These are phyloP conservation scores for Cymodocea nodosa DNA, from an alignment of 116 monocot species.

Conservation along the genomic window DNA sequence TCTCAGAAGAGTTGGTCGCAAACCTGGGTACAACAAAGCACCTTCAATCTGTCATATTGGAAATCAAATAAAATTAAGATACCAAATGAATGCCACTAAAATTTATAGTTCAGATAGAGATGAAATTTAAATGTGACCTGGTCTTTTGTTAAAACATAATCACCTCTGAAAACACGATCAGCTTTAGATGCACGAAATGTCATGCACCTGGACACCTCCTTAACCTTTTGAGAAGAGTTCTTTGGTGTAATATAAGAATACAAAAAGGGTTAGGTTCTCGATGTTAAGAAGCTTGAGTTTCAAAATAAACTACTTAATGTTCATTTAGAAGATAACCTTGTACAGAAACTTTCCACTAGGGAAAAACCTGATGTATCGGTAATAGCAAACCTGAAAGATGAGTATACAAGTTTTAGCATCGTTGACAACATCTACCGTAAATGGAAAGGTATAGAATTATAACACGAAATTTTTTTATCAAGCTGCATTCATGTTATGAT, in stretches of 20 bases:
- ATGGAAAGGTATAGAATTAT: too few species aligned
- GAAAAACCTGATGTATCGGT: slow-evolving; percentile 76
- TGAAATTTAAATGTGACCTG: slow-evolving; percentile 19
- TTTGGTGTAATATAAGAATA: slow-evolving; percentile 8
- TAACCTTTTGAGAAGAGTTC: slow-evolving; percentile 82
- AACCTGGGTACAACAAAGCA: slow-evolving; percentile 57
- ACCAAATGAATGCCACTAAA: too few species aligned
- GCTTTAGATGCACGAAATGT: slow-evolving; percentile 49
- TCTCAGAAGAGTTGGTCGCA: slow-evolving; percentile 52
- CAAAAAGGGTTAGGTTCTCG: background rate
- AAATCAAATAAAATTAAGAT: background rate
- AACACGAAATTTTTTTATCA: too few species aligned
- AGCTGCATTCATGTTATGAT: too few species aligned
- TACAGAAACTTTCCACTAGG: slow-evolving; percentile 77
- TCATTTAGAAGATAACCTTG: slow-evolving; percentile 42
- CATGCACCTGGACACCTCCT: slow-evolving; percentile 80
- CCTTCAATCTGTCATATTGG: slow-evolving; percentile 36
- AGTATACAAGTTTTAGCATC: too few species aligned
- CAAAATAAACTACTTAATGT: background rate
- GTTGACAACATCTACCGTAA: too few species aligned
- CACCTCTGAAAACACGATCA: slow-evolving; percentile 63
- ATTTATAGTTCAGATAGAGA: too few species aligned
- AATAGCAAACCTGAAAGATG: slow-evolving; percentile 68
- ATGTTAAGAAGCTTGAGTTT: background rate
- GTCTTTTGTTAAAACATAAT: slow-evolving; percentile 43